Evolutionary conservation across 106 monocot species (phyloP), one percentile per base, ranked within the genome.

Genomic region (Dendrobium catenatum): DNA sequence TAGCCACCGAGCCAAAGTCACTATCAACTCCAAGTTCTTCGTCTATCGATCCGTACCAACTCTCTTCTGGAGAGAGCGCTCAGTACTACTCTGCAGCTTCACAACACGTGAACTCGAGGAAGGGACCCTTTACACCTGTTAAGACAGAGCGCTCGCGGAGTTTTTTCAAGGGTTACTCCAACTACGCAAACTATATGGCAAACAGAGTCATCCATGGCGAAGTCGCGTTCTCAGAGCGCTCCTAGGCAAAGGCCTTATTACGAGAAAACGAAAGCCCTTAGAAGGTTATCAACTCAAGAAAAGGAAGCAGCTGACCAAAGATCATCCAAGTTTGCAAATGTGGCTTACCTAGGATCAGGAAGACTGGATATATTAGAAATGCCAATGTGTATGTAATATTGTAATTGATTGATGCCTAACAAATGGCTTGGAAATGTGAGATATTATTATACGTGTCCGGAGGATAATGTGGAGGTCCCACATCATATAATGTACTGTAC

Each of bases 331-430:
- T 90, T 86, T 68, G 70, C 82, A 37, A 82, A 79, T 70, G 89
- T 89, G 80, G 89, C 88, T 3, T 92, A 90, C 72, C 88, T 86
- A 0, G 92, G 92, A 46, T 92, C 92, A 11, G 92, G 92, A 8
- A 78, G 92, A 70, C 27, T 92, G 75, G 88, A 89, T 33, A 49
- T 47, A 49, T 47, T 89, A 47, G 88, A 88, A 55, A 83, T 90
- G 84, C 88, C 92, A n/a, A 17, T 86, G 8, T 67, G 78, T 42
- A 67, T 73, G 6, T 83, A 80, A 85, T 68, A 58, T 17, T 19
- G 18, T 58, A n/a, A 58, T 19, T 19, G 58, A 58, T 58, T 46
- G 46, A 46, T 46, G 9, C 46, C 58, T 58, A 58, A 2, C 58
- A 58, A 58, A 58, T 58, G 58, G 6, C 58, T 58, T 19, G 18